Evolutionary conservation across 331 rosid species (phyloP).

Genomic region (Prunus yedoensis): DNA sequence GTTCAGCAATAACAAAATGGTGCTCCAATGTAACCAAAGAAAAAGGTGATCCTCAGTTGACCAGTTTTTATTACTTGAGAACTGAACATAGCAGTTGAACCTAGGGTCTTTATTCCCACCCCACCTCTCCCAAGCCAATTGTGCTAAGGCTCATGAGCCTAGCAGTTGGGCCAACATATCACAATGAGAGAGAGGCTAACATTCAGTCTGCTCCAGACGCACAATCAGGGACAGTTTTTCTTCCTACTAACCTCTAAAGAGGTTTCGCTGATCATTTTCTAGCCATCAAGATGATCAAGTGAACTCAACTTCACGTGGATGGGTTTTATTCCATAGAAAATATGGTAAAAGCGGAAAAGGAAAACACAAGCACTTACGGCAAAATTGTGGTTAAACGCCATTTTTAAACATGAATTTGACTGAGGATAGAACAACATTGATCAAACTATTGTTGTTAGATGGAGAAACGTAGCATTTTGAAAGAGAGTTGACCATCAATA

Average conservation of each 20-base stretch:
- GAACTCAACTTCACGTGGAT: background rate
- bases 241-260: background rate
- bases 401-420: background rate
- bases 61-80: background rate
- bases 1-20: background rate
- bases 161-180: background rate
- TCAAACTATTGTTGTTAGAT: background rate
- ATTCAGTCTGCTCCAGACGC: background rate
- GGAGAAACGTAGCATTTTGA: background rate
- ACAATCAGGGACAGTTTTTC: no score
- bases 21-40: no score
- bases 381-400: background rate
- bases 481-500: constrained; percentile 21
- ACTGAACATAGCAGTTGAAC: background rate
- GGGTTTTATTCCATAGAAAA: background rate
- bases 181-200: background rate
- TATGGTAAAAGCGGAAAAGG: background rate
- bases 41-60: background rate
- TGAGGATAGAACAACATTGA: background rate
- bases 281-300: background rate
- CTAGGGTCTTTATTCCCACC: background rate
- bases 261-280: background rate
- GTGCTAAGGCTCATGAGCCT: background rate
- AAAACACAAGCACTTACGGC: background rate
- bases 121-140: background rate